Evolutionary conservation across 331 rosid species (phyloP).

Genomic region (Arachis monticola): DNA sequence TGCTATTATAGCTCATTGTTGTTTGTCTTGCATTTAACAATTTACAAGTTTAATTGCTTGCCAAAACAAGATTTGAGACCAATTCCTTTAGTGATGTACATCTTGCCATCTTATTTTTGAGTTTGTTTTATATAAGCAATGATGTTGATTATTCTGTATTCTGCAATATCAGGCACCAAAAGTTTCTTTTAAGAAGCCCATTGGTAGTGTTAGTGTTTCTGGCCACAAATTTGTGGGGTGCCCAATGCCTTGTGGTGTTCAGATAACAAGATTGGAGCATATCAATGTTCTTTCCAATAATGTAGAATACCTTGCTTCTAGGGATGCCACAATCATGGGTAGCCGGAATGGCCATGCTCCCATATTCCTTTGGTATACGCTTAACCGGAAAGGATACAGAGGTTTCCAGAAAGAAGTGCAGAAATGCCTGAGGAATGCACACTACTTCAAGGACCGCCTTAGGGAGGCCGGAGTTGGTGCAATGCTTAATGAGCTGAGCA

Average conservation of each 20-base stretch:
- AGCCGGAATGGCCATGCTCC: conserved; percentile 69
- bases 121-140: background rate
- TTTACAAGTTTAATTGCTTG: conserved; percentile 13
- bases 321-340: conserved; percentile 66
- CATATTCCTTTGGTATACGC: conserved; percentile 64
- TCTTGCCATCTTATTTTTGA: background rate
- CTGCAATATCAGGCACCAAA: conserved; percentile 56
- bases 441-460: conserved; percentile 57
- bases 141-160: background rate
- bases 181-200: conserved; percentile 60
- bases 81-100: conserved; percentile 26
- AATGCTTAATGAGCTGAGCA: conserved; percentile 63
- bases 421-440: conserved; percentile 58
- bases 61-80: conserved; percentile 9
- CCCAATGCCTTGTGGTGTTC: conserved; percentile 70
- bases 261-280: conserved; percentile 56
- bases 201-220: conserved; percentile 63
- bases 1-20: conserved; percentile 13
- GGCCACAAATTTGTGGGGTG: conserved; percentile 69
- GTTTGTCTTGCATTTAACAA: conserved; percentile 17
- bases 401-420: conserved; percentile 67
- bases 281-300: conserved; percentile 55
- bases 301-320: conserved; percentile 63
- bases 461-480: conserved; percentile 54
- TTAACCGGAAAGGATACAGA: conserved; percentile 58